Evolutionary conservation across 2,329 filamentous ascomycete species (phyloP).

Genomic region (Fusarium xyrophilum): DNA sequence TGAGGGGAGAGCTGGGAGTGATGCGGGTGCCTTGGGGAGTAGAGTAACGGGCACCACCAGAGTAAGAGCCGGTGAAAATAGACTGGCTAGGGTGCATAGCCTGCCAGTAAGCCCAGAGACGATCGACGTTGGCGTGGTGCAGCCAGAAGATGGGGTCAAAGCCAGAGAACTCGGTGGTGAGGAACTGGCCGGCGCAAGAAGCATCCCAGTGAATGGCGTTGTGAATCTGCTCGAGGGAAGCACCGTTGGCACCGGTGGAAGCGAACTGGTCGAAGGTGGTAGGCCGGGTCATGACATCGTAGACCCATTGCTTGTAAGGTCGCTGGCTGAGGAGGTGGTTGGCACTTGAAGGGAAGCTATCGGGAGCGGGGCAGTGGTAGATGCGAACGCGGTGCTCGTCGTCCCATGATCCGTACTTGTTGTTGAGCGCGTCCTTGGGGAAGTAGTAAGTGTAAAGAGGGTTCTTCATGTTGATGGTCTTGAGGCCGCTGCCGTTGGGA

Average conservation of each 20-base stretch:
- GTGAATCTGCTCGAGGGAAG: conserved; percentile 54
- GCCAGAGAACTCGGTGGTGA: conserved; percentile 49
- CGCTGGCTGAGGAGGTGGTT: conserved; percentile 45
- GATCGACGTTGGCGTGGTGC: conserved; percentile 66
- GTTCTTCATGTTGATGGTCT: conserved; percentile 52
- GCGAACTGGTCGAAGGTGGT: conserved; percentile 47
- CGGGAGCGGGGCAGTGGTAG: conserved; percentile 48
- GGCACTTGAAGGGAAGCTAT: conserved; percentile 51
- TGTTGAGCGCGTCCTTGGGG: conserved; percentile 48
- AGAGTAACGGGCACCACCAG: conserved; percentile 48
- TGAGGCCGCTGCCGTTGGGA: conserved; percentile 46
- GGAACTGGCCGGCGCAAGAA: conserved; percentile 52
- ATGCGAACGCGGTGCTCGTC: conserved; percentile 46
- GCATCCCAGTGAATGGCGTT: conserved; percentile 52
- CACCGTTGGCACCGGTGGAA: conserved; percentile 45
- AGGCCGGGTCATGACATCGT: conserved; percentile 50
- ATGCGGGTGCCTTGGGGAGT: conserved; percentile 51
- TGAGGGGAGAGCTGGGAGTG: conserved; percentile 54
- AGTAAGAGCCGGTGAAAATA: conserved; percentile 48
- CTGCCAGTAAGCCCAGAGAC: conserved; percentile 66
- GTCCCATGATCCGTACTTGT: conserved; percentile 49
- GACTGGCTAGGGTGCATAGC: conserved; percentile 49
- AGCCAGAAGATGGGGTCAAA: conserved; percentile 58
- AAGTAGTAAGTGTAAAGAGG: conserved; percentile 62
- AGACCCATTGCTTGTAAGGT: conserved; percentile 52